Conservation (phyloP, 257 asterid genomes). For the Cinchona pubescens region DNA sequence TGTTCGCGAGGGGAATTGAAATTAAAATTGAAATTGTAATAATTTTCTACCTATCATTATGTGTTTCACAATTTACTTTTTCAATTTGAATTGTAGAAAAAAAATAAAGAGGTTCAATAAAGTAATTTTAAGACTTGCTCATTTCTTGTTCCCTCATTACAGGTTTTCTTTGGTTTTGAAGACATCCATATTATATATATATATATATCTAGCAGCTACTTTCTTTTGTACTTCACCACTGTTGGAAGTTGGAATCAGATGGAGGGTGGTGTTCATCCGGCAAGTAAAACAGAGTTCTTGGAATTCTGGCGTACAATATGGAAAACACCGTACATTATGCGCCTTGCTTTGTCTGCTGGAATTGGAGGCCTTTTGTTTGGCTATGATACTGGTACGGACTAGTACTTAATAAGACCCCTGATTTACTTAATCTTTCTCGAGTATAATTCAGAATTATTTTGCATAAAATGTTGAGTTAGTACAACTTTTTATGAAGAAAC, state of each 20-base stretch:
- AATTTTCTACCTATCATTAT: too few relatives aligned
- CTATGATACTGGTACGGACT: constrained; percentile 57
- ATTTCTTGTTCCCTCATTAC: not conserved
- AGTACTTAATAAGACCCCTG: not conserved
- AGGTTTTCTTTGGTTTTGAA: not conserved
- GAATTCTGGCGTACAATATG: constrained; percentile 67
- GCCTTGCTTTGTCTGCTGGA: constrained; percentile 80
- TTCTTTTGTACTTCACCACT: too few relatives aligned
- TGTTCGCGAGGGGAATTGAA: not conserved
- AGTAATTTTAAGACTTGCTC: not conserved
- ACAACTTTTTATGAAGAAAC: not conserved
- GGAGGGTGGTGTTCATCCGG: constrained; percentile 59
- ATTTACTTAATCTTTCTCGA: too few relatives aligned
- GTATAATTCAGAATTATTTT: not conserved
- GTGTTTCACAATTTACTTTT: too few relatives aligned
- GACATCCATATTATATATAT: not conserved
- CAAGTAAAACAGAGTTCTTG: constrained; percentile 58
- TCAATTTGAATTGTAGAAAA: not conserved
- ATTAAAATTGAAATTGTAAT: too few relatives aligned
- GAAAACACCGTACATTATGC: constrained; percentile 66
- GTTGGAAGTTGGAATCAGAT: constrained; percentile 25
- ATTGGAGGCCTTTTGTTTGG: constrained; percentile 82
- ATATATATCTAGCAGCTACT: too few relatives aligned
- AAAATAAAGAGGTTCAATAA: not conserved
- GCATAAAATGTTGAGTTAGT: not conserved